Base-by-base conservation (phyloP, 23 red algal genomes). In the Agarophyton chilense region DNA sequence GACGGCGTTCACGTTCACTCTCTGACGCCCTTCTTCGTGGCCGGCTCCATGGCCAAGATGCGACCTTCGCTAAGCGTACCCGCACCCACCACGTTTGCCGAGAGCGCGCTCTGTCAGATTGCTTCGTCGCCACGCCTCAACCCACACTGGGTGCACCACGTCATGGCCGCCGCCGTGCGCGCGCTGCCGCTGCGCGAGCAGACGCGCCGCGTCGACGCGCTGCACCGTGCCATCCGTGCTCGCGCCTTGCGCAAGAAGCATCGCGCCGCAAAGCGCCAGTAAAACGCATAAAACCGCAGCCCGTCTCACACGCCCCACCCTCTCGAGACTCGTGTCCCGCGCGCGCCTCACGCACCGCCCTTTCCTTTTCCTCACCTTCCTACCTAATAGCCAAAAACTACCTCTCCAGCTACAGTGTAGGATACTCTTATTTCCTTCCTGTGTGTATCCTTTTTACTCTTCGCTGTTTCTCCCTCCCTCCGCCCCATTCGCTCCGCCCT, bases 11-110 rank as follows among this genome's bases (percentile, higher is more conserved):
- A 79, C 31, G 97, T 94, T 8, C 90, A 91, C 29, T 90, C 82
- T 22, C 60, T 95, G 25, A 94, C 85, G 63, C 93, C 97, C 22
- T 99, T 99, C 73, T 94, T 93, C 45, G 88, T 96, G 16, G 92
- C 71, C 3, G 90, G 90, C 79, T 72, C 83, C 49, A 99, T 99
- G 97, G 92, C 90, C 38, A 99, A 99, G 73, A 88, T 98, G 65
- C 89, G 93, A 9, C 38, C 45, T 9, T 47, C 58, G 55, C 74
- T 81, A 22, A 91, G 60, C n/a, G 97, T 99, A 42, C 93, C 93
- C 35, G 62, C 97, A 29, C 54, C 97, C 1, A 79, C 81, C 44
- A 21, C 32, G 21, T 95, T 94, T 64, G 97, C 87, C 22, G 55
- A 90, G 11, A 46, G 17, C 17, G 91, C 90, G 45, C 73, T 99